Percentiles rank a stretch among this genome's conserved stretches.
Evolutionary conservation across 2,329 filamentous ascomycete genomes (phyloP).

Genomic region (Tolypocladium tundrense): DNA sequence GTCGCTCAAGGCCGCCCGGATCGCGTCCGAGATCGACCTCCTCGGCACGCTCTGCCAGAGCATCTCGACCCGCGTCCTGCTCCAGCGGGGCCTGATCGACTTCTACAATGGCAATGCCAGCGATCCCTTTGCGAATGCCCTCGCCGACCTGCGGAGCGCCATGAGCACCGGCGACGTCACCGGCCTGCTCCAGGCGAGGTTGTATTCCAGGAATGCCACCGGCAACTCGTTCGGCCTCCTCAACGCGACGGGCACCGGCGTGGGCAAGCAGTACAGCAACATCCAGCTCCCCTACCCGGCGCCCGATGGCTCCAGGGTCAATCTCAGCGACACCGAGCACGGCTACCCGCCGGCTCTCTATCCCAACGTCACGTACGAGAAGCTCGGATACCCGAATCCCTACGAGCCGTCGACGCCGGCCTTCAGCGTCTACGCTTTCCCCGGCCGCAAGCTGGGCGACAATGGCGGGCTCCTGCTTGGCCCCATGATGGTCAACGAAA

Average conservation of each 20-base stretch:
- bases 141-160: constrained; percentile 59
- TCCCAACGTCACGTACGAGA: constrained; percentile 63
- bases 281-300: constrained; percentile 47
- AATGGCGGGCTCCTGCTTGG: constrained; percentile 61
- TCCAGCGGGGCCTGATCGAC: constrained; percentile 40
- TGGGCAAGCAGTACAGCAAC: constrained; percentile 27
- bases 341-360: constrained; percentile 67
- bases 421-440: constrained; percentile 38
- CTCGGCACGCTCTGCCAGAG: constrained; percentile 65
- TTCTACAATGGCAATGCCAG: constrained; percentile 45
- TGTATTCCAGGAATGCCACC: constrained; percentile 61
- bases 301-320: constrained; percentile 45
- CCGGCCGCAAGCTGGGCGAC: constrained; percentile 36
- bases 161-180: constrained; percentile 49
- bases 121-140: constrained; percentile 50
- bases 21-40: constrained; percentile 68
- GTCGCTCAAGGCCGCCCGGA: constrained; percentile 74
- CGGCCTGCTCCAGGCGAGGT: constrained; percentile 57
- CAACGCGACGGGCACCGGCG: constrained; percentile 47
- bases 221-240: constrained; percentile 46
- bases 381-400: constrained; percentile 30
- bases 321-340: constrained; percentile 49
- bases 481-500: constrained; percentile 60
- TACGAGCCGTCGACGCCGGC: constrained; percentile 29
- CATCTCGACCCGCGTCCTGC: constrained; percentile 55